Base-by-base conservation (phyloP, 75 land plant species). In the Pinus albicaulis region DNA sequence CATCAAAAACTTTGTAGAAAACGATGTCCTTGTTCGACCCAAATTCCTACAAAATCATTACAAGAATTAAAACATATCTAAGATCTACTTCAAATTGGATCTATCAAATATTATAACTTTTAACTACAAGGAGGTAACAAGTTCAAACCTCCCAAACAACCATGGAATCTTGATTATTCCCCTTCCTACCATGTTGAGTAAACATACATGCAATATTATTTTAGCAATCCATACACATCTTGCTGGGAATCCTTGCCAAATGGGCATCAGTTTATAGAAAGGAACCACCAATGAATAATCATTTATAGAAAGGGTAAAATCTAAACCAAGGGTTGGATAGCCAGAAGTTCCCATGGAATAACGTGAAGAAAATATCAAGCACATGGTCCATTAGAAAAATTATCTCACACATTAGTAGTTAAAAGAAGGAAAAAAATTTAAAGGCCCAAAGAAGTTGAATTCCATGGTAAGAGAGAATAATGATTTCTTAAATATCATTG, bases 91-190 rank as follows among this genome's bases (percentile, higher is more conserved):
- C 31, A 17, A 55, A 7, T 55, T 3, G 19, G 48, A 44, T 44
- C 48, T 7, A 44, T 44, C 48, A 44, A 0, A 44, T 44, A 44
- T 44, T 44, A 44, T 44, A 44, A 0, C 48, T 44, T n/a, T 44
- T 7, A 44, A 44, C 48, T 7, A 68, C 16, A 3, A n/a, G 10
- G 28, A 20, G 22, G 38, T 64, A 20, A 31, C 0, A 19, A 63
- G 82, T 74, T 34, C 90, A 62, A 55, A 93, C 96, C 96, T 93
- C 94, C 96, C 96, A 93, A 71, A 91, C 96, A 74, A 91, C 73
- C 96, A 93, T 93, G 76, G 96, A 92, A 79, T 93, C 96, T 81
- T 93, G 96, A 72, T 93, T 93, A 25, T 80, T 87, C 14, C 96
- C 96, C 79, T 93, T 93, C 79, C 80, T 85, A 36, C 96, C 96